Evolutionary conservation across 805 yeast species (phyloP).

Genomic region (Cyberlindnera suaveolens): DNA sequence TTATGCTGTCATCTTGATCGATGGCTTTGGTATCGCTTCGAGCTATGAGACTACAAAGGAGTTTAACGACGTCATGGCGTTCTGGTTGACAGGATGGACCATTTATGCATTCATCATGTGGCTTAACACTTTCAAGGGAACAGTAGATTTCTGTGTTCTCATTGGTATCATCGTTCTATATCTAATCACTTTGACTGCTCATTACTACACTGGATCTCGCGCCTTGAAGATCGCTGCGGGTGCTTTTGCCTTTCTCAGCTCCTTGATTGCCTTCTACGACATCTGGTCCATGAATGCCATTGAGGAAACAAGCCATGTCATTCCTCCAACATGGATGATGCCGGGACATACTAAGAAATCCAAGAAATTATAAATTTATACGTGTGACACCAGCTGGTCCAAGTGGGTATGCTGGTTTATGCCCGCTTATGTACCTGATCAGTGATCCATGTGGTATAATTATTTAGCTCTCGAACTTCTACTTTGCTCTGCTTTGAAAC

Average conservation of each 20-base stretch:
- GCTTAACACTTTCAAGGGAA: slow-evolving; percentile 43
- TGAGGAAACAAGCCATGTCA: slow-evolving; percentile 6
- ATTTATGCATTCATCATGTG: slow-evolving; percentile 42
- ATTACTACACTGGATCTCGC: slow-evolving; percentile 31
- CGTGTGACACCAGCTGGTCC: background rate
- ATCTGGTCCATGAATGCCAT: slow-evolving; percentile 39
- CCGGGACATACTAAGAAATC: slow-evolving; percentile 7
- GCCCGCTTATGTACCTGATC: no score
- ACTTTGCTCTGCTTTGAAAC: no score
- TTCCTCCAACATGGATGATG: slow-evolving; percentile 11
- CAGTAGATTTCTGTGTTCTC: slow-evolving; percentile 37
- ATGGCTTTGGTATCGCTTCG: slow-evolving; percentile 35
- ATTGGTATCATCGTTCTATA: slow-evolving; percentile 12
- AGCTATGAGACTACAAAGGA: slow-evolving; percentile 34
- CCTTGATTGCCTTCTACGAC: slow-evolving; percentile 40
- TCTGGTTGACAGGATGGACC: slow-evolving; percentile 46
- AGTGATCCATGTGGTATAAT: no score
- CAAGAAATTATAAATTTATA: background rate
- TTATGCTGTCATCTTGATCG: slow-evolving; percentile 40
- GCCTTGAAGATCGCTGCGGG: slow-evolving; percentile 40
- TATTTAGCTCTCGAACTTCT: no score
- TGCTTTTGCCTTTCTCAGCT: slow-evolving; percentile 36
- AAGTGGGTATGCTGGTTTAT: background rate
- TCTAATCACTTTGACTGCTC: slow-evolving; percentile 36
- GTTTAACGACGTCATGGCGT: slow-evolving; percentile 39